Evolutionary conservation across 257 asterid species (phyloP).

Genomic region (Primulina huaijiensis): DNA sequence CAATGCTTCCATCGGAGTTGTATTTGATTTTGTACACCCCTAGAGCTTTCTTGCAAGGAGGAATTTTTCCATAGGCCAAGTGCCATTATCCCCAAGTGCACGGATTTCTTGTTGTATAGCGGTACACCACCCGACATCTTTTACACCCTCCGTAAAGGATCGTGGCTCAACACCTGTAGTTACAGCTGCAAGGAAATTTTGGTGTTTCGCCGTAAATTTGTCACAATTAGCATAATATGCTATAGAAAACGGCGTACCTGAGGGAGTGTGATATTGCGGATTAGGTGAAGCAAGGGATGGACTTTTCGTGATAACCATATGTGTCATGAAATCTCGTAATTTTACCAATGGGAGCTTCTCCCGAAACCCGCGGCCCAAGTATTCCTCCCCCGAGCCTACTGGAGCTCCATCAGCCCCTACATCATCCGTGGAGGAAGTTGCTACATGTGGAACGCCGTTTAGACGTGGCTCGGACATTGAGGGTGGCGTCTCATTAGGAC

Average conservation of each 20-base stretch:
- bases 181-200: constrained; percentile 6
- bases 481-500: too few species aligned
- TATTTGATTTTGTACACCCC: constrained; percentile 27
- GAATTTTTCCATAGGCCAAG: constrained; percentile 4
- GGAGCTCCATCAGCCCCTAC: too few species aligned
- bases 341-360: too few species aligned
- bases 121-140: neutral
- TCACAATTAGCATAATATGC: constrained; percentile 19
- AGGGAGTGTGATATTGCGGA: neutral
- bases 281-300: neutral
- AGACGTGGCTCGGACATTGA: too few species aligned
- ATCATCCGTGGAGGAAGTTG: too few species aligned
- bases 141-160: constrained; percentile 2
- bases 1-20: constrained; percentile 2
- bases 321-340: too few species aligned
- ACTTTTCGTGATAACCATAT: too few species aligned
- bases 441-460: too few species aligned
- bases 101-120: neutral
- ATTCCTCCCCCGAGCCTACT: too few species aligned
- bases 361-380: too few species aligned
- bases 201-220: neutral
- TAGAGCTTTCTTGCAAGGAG: neutral
- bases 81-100: constrained; percentile 13
- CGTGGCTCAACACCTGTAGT: neutral
- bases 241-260: constrained; percentile 22